Base-by-base conservation (phyloP, 1,139 yeast species). In the Tardiomyces blankii region DNA sequence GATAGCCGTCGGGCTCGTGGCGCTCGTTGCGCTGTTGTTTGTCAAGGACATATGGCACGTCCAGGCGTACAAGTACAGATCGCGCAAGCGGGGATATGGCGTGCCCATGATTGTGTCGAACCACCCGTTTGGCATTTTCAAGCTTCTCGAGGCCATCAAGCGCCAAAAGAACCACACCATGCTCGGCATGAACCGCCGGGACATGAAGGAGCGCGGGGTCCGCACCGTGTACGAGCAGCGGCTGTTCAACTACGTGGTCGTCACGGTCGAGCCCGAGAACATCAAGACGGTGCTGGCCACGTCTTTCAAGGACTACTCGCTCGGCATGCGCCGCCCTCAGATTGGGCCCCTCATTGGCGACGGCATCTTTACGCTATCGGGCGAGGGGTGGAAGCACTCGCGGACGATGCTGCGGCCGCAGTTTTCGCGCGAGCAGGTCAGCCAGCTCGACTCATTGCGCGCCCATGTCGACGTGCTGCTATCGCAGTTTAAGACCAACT, bases 351-450 rank as follows among this genome's bases (percentile, higher is more conserved):
- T 72, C 21, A 60, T 74, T 42, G 79, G 79, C 12, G 70, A 71
- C 48, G 78, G 79, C 2, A 72, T 74, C 44, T 74, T 74, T 57
- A 73, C 77, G 2, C 61, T 72, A 33, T 77, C 73, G 48, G 74
- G 73, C 11, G 65, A 62, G 35, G 74, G 72, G 1, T 74, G 79
- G 79, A 70, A 73, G 50, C 75, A 73, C 54, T 69, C 77, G 12
- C 60, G 79, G 41, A 70, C 77, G 2, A 64, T 74, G 74, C 67
- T 74, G 51, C 64, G 78, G 48, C 79, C 79, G 1, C 78, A 73
- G 53, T 74, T 74, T 58, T 66, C 72, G 16, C 64, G 77, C 49
- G 75, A 72, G 50, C 75, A 73, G 56, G 68, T 75, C 41, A 68
- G 73, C n/a, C 78, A 75, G 50, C 70, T 75, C 21, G 67, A 70